Evolutionary conservation across 1,139 yeast species (phyloP).

Genomic region (Debaryomyces nepalensis): DNA sequence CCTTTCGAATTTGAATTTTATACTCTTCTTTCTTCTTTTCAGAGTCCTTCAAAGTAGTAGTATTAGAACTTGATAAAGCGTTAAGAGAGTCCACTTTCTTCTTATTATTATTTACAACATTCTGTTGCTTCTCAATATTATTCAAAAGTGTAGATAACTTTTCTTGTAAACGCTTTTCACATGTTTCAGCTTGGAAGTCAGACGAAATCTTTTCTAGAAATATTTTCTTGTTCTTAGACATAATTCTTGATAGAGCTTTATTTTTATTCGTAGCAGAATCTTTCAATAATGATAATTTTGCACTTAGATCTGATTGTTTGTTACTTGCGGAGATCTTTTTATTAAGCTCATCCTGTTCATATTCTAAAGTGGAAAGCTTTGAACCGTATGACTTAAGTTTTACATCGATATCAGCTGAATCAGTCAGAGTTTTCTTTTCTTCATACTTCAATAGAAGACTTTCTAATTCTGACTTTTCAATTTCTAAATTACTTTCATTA

Average conservation of each 20-base stretch:
- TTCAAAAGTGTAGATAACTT: conserved; percentile 16
- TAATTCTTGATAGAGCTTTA: conserved; percentile 23
- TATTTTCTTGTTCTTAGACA: conserved; percentile 12
- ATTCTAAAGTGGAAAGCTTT: conserved; percentile 50
- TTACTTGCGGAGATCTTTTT: conserved; percentile 55
- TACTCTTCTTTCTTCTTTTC: conserved; percentile 23
- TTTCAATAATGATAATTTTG: conserved; percentile 50
- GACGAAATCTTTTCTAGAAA: conserved; percentile 24
- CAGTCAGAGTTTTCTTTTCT: conserved; percentile 30
- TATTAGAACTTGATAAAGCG: conserved; percentile 21
- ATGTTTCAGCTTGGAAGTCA: conserved; percentile 28
- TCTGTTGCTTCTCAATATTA: conserved; percentile 19
- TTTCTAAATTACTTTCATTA: conserved; percentile 33
- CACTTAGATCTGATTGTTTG: conserved; percentile 61
- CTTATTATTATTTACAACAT: conserved; percentile 10
- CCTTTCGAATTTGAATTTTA: conserved; percentile 28
- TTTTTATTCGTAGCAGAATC: conserved; percentile 38
- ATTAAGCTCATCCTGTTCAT: conserved; percentile 57
- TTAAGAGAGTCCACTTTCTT: conserved; percentile 17
- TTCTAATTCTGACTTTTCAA: conserved; percentile 38
- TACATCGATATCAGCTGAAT: conserved; percentile 33
- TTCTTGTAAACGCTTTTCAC: conserved; percentile 24
- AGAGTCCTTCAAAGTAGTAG: conserved; percentile 18
- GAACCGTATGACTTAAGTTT: conserved; percentile 46
- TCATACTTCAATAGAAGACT: conserved; percentile 36